These are phyloP conservation scores for Cucumis hystrix DNA, from an alignment of 306 rosid genomes.

Conservation along the genomic window DNA sequence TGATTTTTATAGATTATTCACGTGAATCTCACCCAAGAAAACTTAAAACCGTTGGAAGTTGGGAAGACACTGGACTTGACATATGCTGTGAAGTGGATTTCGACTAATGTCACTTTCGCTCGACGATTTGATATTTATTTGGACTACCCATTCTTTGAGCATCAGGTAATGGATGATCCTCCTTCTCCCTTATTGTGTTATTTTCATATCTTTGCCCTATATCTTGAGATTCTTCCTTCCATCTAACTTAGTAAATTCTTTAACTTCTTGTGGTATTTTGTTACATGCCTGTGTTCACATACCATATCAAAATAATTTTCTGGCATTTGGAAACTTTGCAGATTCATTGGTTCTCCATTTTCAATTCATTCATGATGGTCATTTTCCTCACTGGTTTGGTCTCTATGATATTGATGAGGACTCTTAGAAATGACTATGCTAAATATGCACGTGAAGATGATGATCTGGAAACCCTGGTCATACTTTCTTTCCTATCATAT, in stretches of 20 bases:
- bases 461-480: slow-evolving; percentile 90
- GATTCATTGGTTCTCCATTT: slow-evolving; percentile 99
- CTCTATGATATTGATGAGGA: slow-evolving; percentile 97
- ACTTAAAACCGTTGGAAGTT: slow-evolving; percentile 60
- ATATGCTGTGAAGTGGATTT: slow-evolving; percentile 74
- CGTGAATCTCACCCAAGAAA: slow-evolving; percentile 76
- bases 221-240: background rate
- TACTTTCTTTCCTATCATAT: slow-evolving; percentile 9
- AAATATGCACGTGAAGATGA: slow-evolving; percentile 98
- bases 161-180: slow-evolving; percentile 43
- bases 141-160: slow-evolving; percentile 98
- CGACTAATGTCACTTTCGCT: slow-evolving; percentile 67
- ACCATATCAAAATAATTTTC: slow-evolving; percentile 10
- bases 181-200: background rate
- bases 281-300: background rate
- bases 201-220: background rate
- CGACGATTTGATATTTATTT: slow-evolving; percentile 90
- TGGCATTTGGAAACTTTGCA: slow-evolving; percentile 25
- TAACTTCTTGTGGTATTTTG: slow-evolving; percentile 5
- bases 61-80: slow-evolving; percentile 66
- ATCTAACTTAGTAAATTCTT: background rate
- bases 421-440: slow-evolving; percentile 96
- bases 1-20: slow-evolving; percentile 65
- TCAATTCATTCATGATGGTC: slow-evolving; percentile 99
- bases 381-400: slow-evolving; percentile 98